These are phyloP conservation scores for Penicillium waksmanii DNA, from an alignment of 495 filamentous ascomycete species.

Conservation along the genomic window DNA sequence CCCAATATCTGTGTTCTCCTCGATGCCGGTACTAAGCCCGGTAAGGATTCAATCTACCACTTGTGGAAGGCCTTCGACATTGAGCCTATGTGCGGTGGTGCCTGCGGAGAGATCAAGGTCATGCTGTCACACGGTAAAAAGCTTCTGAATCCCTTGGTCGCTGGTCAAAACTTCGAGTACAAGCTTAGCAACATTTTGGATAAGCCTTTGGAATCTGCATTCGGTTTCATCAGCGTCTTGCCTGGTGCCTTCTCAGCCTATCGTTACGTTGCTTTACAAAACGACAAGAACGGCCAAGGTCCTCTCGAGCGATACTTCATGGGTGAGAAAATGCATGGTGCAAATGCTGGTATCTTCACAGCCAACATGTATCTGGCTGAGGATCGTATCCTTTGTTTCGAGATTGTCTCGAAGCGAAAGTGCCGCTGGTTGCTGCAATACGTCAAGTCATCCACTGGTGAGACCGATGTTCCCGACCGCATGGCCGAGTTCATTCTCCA, in stretches of 20 bases:
- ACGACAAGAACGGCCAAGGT: slow-evolving; percentile 91
- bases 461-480: slow-evolving; percentile 95
- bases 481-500: slow-evolving; percentile 97
- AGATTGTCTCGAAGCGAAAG: slow-evolving; percentile 96
- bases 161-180: slow-evolving; percentile 99
- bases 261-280: slow-evolving; percentile 90
- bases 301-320: slow-evolving; percentile 97
- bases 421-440: slow-evolving; percentile 97
- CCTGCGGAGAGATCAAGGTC: slow-evolving; percentile 98
- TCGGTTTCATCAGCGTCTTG: slow-evolving; percentile 96
- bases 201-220: slow-evolving; percentile 95
- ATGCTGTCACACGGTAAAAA: slow-evolving; percentile 94
- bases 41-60: slow-evolving; percentile 91
- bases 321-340: slow-evolving; percentile 96
- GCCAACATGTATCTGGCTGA: slow-evolving; percentile 99
- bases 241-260: slow-evolving; percentile 99
- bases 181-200: slow-evolving; percentile 99
- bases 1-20: slow-evolving; percentile 97
- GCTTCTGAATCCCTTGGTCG: slow-evolving; percentile 90
- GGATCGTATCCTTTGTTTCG: slow-evolving; percentile 98
- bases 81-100: slow-evolving; percentile 95
- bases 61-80: slow-evolving; percentile 99
- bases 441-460: slow-evolving; percentile 93
- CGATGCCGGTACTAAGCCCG: slow-evolving; percentile 94
- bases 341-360: slow-evolving; percentile 94